Conservation (phyloP, 768 basidiomycete genomes). For the Symmetrospora coprosmae region DNA sequence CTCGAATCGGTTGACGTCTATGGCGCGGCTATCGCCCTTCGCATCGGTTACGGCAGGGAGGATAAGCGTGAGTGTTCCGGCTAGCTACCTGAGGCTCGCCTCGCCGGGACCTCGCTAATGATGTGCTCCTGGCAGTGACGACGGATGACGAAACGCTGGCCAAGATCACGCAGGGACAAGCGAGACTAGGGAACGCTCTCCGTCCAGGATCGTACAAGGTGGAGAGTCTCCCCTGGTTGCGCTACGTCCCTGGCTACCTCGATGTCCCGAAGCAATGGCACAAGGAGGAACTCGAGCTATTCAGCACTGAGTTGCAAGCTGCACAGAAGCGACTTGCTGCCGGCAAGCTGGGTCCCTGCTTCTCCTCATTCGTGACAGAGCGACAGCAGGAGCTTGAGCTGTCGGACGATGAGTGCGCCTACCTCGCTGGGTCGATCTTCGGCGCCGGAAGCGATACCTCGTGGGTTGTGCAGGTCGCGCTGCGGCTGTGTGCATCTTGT, state of each 20-base stretch:
- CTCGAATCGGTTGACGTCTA: slow-evolving; percentile 12
- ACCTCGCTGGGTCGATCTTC: slow-evolving; percentile 21
- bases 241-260: slow-evolving; percentile 17
- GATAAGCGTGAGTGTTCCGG: too few species aligned
- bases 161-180: too few species aligned
- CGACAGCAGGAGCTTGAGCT: slow-evolving; percentile 7
- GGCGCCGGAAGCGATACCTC: slow-evolving; percentile 24
- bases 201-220: too few species aligned
- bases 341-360: neutral
- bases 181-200: too few species aligned
- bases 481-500: neutral
- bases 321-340: neutral
- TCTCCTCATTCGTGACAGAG: neutral
- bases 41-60: too few species aligned
- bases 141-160: too few species aligned
- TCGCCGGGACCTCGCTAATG: too few species aligned
- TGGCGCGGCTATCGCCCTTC: slow-evolving; percentile 12
- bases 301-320: neutral
- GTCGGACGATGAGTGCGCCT: slow-evolving; percentile 17
- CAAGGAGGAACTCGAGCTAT: slow-evolving; percentile 14
- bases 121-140: too few species aligned
- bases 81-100: too few species aligned
- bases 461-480: too few species aligned
- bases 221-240: neutral
- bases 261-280: slow-evolving; percentile 5